phyloP scores from a whole-genome alignment of 495 filamentous ascomycete genomes.

The Penicillium angulare region DNA sequence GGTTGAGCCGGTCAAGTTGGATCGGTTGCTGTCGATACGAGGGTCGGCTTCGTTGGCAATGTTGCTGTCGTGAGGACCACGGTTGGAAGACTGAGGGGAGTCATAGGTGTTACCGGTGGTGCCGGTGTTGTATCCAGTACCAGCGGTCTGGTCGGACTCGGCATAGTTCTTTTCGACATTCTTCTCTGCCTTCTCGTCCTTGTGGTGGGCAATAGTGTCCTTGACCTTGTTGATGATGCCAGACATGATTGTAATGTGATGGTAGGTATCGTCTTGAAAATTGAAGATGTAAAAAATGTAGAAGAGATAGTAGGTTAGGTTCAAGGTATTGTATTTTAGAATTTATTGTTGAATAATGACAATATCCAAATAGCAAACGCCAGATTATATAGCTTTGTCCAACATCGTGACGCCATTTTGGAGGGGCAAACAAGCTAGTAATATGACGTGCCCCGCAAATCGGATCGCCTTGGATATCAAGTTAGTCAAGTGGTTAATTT shows the following conservation, averaged over 20 bases:
- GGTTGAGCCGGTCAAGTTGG: background rate
- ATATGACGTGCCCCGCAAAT: background rate
- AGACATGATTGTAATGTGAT: conserved; percentile 52
- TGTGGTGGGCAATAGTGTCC: conserved; percentile 54
- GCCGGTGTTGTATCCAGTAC: background rate
- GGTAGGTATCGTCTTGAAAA: no score
- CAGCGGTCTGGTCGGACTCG: no score
- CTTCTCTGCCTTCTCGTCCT: conserved; percentile 1
- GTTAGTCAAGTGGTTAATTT: background rate
- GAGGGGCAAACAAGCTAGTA: background rate
- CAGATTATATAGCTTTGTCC: background rate
- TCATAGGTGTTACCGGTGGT: conserved; percentile 11
- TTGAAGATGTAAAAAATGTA: background rate
- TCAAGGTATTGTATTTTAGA: no score
- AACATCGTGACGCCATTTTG: conserved; percentile 1
- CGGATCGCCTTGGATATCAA: background rate
- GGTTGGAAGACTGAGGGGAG: no score
- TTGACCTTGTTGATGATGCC: conserved; percentile 67
- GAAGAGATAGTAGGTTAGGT: background rate
- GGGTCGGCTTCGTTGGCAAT: conserved; percentile 20
- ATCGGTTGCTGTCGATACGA: conserved; percentile 17
- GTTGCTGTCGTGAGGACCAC: conserved; percentile 21
- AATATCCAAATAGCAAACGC: no score
- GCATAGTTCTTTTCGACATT: background rate
- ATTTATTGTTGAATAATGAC: no score